Percentiles rank a stretch among this genome's conserved stretches.
phyloP scores from a whole-genome alignment of 441 rosid species.

The Heliophila coronopifolia region DNA sequence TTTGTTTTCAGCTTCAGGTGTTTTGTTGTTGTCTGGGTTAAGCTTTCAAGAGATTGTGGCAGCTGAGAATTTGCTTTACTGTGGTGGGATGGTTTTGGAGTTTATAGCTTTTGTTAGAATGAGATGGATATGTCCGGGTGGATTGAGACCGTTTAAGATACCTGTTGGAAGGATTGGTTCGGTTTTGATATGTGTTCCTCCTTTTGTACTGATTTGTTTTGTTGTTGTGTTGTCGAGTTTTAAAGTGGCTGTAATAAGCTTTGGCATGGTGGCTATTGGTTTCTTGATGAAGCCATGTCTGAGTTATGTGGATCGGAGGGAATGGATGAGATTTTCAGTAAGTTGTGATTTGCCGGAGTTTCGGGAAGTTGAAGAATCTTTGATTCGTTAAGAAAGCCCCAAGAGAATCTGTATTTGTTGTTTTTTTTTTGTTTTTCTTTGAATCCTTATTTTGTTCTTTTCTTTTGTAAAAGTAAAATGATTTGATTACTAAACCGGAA shows the following conservation, averaged over 20 bases:
- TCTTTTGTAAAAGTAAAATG: no score
- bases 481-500: no score
- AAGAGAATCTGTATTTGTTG: no score
- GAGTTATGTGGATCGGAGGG: constrained; percentile 39
- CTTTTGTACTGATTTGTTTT: constrained; percentile 39
- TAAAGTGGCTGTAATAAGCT: constrained; percentile 48
- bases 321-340: constrained; percentile 42
- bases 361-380: constrained; percentile 22
- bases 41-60: constrained; percentile 85
- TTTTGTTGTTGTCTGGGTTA: constrained; percentile 84
- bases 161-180: no score
- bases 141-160: constrained; percentile 51
- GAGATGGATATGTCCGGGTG: constrained; percentile 41
- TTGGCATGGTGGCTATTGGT: constrained; percentile 40
- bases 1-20: constrained; percentile 59
- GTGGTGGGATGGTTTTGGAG: constrained; percentile 85
- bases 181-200: constrained; percentile 58
- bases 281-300: constrained; percentile 47
- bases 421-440: no score
- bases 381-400: constrained; percentile 20
- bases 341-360: constrained; percentile 40
- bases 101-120: constrained; percentile 45
- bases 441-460: no score
- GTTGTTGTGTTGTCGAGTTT: constrained; percentile 45
- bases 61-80: constrained; percentile 70